Evolutionary conservation across 2,329 filamentous ascomycete genomes (phyloP), one percentile per base, ranked within the genome.

Genomic region (Aspergillus novofumigatus): DNA sequence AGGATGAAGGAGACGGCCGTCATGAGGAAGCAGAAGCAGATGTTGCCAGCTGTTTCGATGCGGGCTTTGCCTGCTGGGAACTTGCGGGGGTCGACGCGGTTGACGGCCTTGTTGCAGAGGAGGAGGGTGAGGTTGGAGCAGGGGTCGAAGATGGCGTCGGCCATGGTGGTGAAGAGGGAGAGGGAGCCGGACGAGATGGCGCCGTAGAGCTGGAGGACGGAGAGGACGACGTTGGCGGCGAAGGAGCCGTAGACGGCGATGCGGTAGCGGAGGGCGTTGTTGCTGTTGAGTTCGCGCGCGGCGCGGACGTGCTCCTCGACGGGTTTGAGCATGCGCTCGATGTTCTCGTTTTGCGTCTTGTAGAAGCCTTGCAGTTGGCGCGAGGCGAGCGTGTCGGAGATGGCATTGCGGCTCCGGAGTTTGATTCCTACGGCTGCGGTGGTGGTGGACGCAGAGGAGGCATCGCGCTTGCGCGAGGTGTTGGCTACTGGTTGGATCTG

Each of bases 1-100:
- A 99, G 86, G 69, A 97, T 91, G 63, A 95, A 81, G 0, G 92
- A 96, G 7, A 97, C 93, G 9, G 91, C 81, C 21, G 87, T 92
- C 94, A 99, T 97, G 66, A 99, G 81, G 75, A 96, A 96, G 76
- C 92, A 96, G 75, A 99, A 99, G 58, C 89, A 86, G 62, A 97
- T 97, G 69, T 97, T 99, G 53, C 94, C 94, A 0, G 92, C 90
- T 0, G 92, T 97, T 76, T 97, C 93, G 60, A 99, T 90, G 29
- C 94, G 88, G 4, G 92, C 92, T 73, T 96, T 97, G 62, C 93
- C 93, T 0, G 90, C 92, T 0, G 93, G 93, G 70, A 96, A 99
- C 49, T 89, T 88, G 52, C 87, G 85, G 1, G 90, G 84, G 67
- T 99, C 92, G 42, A 97, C 93, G 53, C 85, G 86, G 66, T 89